Conservation (phyloP, 495 filamentous ascomycete species). For the Aspergillus saccharolyticus region DNA sequence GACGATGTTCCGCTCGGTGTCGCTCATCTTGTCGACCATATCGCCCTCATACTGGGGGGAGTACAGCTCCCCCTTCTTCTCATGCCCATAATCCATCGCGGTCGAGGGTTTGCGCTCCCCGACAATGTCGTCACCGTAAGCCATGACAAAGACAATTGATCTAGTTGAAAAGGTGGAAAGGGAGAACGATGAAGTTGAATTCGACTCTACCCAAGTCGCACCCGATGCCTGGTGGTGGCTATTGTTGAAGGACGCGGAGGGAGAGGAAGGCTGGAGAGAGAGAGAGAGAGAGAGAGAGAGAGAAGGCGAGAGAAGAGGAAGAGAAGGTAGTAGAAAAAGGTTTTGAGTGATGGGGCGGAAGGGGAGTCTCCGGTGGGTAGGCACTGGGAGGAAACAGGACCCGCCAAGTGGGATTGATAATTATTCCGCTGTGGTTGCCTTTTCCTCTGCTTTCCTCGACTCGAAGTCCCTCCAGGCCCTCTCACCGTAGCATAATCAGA, state of each 20-base stretch:
- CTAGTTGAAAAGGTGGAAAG: not conserved
- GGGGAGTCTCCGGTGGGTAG: not conserved
- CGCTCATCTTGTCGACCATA: conserved; percentile 24
- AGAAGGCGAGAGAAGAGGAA: not conserved
- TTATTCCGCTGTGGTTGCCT: not conserved
- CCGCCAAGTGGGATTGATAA: not conserved
- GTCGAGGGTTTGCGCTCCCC: conserved; percentile 13
- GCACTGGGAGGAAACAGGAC: not conserved
- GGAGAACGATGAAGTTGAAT: not conserved
- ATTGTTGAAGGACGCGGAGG: not conserved
- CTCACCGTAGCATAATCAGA: not conserved
- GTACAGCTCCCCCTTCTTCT: conserved; percentile 12
- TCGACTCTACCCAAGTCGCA: not conserved
- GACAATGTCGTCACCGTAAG: conserved; percentile 13
- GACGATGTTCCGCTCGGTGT: conserved; percentile 22
- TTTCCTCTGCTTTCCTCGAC: not conserved
- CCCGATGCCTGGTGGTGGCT: not conserved
- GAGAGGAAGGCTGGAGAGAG: too few species aligned
- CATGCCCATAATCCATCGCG: conserved; percentile 1
- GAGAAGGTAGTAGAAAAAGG: not conserved
- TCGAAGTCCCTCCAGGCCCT: not conserved
- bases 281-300: not conserved
- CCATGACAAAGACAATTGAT: conserved; percentile 5
- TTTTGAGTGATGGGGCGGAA: not conserved
- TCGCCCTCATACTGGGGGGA: conserved; percentile 24